Percentiles rank a stretch among this genome's conserved stretches.
phyloP scores from a whole-genome alignment of 1,284 basidiomycete species.

The Apiotrichum mycotoxinovorans region DNA sequence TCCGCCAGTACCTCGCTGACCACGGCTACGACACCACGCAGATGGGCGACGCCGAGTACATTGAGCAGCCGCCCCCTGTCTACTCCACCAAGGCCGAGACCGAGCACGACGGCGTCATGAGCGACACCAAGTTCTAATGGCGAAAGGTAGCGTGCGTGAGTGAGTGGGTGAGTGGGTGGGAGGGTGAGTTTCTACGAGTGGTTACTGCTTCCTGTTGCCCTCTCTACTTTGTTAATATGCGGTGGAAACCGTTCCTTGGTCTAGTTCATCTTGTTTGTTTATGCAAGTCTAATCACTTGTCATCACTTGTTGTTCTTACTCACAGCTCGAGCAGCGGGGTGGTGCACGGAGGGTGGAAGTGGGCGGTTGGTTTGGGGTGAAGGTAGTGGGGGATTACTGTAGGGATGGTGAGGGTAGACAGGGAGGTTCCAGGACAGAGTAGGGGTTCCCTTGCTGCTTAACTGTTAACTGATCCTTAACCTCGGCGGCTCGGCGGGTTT shows the following conservation, averaged over 20 bases:
- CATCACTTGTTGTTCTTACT: too few relatives aligned
- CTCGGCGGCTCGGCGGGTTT: too few relatives aligned
- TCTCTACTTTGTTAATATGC: background rate
- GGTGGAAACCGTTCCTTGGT: background rate
- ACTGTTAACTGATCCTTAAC: too few relatives aligned
- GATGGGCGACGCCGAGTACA: slow-evolving; percentile 10
- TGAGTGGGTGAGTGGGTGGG: background rate
- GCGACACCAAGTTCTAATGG: background rate
- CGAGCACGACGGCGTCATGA: background rate
- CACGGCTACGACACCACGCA: slow-evolving; percentile 58
- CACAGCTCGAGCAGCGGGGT: too few relatives aligned
- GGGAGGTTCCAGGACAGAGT: too few relatives aligned
- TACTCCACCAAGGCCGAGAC: background rate
- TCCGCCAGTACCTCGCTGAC: slow-evolving; percentile 71
- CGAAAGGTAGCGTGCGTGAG: background rate
- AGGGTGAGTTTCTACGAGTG: background rate
- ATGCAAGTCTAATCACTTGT: background rate
- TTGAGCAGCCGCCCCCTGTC: background rate
- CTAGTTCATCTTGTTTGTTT: background rate
- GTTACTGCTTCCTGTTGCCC: background rate
- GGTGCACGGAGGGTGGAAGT: too few relatives aligned
- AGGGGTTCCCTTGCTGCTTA: too few relatives aligned
- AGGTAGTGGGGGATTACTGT: too few relatives aligned
- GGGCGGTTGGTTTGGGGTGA: too few relatives aligned
- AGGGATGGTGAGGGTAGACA: too few relatives aligned